These are phyloP conservation scores for Botrytis sinoallii DNA, from an alignment of 2,329 filamentous ascomycete genomes.

Conservation along the genomic window DNA sequence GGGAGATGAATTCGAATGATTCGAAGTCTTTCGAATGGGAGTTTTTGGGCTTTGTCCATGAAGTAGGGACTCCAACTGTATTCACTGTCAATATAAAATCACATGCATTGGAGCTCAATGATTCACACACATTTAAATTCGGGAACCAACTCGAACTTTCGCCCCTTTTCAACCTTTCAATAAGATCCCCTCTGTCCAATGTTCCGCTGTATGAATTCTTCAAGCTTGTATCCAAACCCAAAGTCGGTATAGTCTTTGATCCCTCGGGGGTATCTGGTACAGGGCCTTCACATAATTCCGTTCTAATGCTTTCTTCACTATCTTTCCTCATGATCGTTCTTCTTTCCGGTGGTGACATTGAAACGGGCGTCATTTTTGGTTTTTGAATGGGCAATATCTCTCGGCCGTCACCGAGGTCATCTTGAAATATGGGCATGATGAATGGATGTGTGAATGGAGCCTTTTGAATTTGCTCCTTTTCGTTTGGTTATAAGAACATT, in stretches of 20 bases:
- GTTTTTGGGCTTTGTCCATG: slow-evolving; percentile 30
- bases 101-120: not conserved
- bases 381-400: slow-evolving; percentile 25
- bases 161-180: slow-evolving; percentile 76
- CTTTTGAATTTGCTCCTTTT: slow-evolving; percentile 15
- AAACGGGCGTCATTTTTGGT: slow-evolving; percentile 28
- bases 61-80: slow-evolving; percentile 34
- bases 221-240: slow-evolving; percentile 24
- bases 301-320: slow-evolving; percentile 60
- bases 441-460: slow-evolving; percentile 17
- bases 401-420: slow-evolving; percentile 44
- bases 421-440: slow-evolving; percentile 58
- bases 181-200: slow-evolving; percentile 71
- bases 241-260: slow-evolving; percentile 14
- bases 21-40: slow-evolving; percentile 30
- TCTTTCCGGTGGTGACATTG: slow-evolving; percentile 24
- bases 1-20: slow-evolving; percentile 32
- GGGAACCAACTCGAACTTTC: slow-evolving; percentile 74
- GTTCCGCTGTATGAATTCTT: slow-evolving; percentile 27
- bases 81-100: slow-evolving; percentile 17
- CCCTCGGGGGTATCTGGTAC: slow-evolving; percentile 37
- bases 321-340: slow-evolving; percentile 39
- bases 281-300: slow-evolving; percentile 59
- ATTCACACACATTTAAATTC: slow-evolving; percentile 53
- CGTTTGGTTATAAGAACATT: slow-evolving; percentile 16